phyloP scores from a whole-genome alignment of 805 yeast genomes.

The Ogataea allantospora region DNA sequence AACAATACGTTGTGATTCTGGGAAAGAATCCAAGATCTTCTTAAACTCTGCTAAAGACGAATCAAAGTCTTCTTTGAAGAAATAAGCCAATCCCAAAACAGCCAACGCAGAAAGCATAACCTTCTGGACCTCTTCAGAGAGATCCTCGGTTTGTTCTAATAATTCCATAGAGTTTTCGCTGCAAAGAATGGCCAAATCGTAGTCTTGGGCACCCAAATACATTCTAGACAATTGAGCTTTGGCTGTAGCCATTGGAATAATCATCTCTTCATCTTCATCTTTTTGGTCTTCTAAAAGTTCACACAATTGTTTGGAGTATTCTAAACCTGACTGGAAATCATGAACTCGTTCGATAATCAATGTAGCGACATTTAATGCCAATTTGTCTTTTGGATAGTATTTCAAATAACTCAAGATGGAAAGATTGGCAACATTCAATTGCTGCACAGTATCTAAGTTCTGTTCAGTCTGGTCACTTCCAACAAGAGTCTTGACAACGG shows the following conservation, averaged over 20 bases:
- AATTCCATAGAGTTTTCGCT: slow-evolving; percentile 57
- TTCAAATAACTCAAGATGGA: slow-evolving; percentile 68
- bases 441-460: slow-evolving; percentile 60
- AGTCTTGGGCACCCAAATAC: slow-evolving; percentile 57
- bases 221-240: slow-evolving; percentile 74
- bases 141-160: slow-evolving; percentile 39
- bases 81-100: slow-evolving; percentile 69
- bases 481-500: slow-evolving; percentile 48
- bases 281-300: slow-evolving; percentile 33
- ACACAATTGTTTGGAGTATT: slow-evolving; percentile 46
- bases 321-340: slow-evolving; percentile 53
- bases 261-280: slow-evolving; percentile 26
- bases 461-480: slow-evolving; percentile 42
- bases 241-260: slow-evolving; percentile 53
- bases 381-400: slow-evolving; percentile 54
- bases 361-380: slow-evolving; percentile 56
- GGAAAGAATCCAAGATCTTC: slow-evolving; percentile 53
- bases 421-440: slow-evolving; percentile 60
- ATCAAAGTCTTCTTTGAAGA: slow-evolving; percentile 61
- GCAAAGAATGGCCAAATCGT: slow-evolving; percentile 55
- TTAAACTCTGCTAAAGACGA: slow-evolving; percentile 67
- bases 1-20: slow-evolving; percentile 64
- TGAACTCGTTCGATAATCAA: slow-evolving; percentile 68
- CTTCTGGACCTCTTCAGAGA: slow-evolving; percentile 33
- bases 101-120: slow-evolving; percentile 57